These are phyloP conservation scores for Mycena amicta DNA, from an alignment of 768 basidiomycete species.

Conservation along the genomic window DNA sequence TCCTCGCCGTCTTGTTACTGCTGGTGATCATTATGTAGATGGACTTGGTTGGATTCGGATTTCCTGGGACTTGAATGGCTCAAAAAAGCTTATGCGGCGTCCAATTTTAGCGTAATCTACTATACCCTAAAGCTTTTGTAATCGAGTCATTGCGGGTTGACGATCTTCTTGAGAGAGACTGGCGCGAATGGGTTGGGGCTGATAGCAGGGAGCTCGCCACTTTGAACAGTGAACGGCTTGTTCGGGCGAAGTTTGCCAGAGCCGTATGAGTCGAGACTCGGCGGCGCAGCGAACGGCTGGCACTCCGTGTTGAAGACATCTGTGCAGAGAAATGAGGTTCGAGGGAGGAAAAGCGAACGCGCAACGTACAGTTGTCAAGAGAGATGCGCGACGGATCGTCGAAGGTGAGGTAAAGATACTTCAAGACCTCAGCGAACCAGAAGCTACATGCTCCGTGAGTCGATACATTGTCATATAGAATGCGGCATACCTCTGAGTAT, in stretches of 20 bases:
- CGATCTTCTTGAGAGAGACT: not conserved
- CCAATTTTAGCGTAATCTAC: not conserved
- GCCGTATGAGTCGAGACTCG: constrained; percentile 25
- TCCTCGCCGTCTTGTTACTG: constrained; percentile 75
- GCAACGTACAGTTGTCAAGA: constrained; percentile 44
- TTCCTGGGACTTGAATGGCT: not conserved
- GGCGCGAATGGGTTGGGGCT: constrained; percentile 12
- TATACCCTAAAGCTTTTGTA: not conserved
- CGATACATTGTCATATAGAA: not conserved
- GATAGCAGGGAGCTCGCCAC: constrained; percentile 9
- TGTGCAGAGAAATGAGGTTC: constrained; percentile 11
- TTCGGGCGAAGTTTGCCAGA: not conserved
- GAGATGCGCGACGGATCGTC: constrained; percentile 50
- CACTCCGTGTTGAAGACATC: constrained; percentile 54
- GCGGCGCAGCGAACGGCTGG: constrained; percentile 49
- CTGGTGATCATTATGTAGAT: constrained; percentile 76
- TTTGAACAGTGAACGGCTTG: constrained; percentile 14
- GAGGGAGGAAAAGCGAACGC: not conserved
- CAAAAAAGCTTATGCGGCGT: too few relatives aligned
- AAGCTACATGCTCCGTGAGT: constrained; percentile 17
- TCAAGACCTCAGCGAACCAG: constrained; percentile 76
- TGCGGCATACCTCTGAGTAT: not conserved
- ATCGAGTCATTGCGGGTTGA: not conserved
- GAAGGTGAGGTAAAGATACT: constrained; percentile 71
- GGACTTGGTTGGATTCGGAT: not conserved